A percentile compares a stretch with the other conserved stretches of the same genome.
phyloP scores from a whole-genome alignment of 257 asterid genomes.

The Nicotiana obtusifolia region DNA sequence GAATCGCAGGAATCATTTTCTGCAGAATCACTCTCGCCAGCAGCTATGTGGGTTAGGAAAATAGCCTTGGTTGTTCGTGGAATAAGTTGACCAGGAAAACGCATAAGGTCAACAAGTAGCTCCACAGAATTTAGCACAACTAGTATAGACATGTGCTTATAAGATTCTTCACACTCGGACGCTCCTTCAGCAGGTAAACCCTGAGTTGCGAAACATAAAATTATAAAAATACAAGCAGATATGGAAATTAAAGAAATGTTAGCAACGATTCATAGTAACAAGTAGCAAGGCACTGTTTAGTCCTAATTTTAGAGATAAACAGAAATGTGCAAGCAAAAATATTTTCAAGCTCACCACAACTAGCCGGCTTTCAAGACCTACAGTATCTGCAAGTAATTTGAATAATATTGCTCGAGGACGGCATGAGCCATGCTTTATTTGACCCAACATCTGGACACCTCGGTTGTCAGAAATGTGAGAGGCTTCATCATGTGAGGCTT shows the following conservation, averaged over 20 bases:
- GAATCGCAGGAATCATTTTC: conserved; percentile 99
- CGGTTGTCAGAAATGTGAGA: conserved; percentile 46
- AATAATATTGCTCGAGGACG: conserved; percentile 90
- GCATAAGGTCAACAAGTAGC: conserved; percentile 72
- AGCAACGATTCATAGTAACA: neutral
- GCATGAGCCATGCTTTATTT: conserved; percentile 84
- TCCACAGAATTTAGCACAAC: conserved; percentile 77
- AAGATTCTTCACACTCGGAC: conserved; percentile 74
- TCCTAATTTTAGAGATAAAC: neutral
- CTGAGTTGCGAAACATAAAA: conserved; percentile 34
- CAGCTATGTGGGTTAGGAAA: conserved; percentile 77
- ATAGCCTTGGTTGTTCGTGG: conserved; percentile 76
- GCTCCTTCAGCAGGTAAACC: conserved; percentile 90
- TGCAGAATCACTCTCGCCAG: conserved; percentile 99
- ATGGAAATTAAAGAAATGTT: conserved; percentile 12
- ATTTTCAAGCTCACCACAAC: conserved; percentile 63
- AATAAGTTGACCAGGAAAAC: conserved; percentile 87
- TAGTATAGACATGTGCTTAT: conserved; percentile 86
- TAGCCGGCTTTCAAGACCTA: conserved; percentile 84
- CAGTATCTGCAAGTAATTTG: conserved; percentile 96
- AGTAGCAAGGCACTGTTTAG: neutral
- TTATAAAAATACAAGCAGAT: neutral
- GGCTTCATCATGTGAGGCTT: conserved; percentile 54
- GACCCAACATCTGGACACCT: conserved; percentile 88
- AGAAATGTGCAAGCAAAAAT: neutral